Conservation (phyloP, 1,284 basidiomycete genomes). For the Cutaneotrichosporon sp. region DNA sequence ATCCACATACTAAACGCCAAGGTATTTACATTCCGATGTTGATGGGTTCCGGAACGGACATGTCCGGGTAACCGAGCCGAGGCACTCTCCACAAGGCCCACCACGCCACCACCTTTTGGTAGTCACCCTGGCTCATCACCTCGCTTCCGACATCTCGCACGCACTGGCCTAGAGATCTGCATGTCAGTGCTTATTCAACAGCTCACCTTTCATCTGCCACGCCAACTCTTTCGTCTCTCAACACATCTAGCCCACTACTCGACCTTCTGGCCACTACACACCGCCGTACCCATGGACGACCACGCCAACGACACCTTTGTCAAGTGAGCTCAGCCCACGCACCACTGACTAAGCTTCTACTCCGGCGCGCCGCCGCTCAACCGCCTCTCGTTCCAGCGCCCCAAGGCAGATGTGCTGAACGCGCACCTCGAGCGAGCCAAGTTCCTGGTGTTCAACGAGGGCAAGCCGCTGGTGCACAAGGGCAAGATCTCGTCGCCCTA, state of each 20-base stretch:
- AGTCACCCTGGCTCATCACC: background rate
- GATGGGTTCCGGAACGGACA: background rate
- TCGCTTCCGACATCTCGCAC: background rate
- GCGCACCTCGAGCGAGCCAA: slow-evolving; percentile 63
- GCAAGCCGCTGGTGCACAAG: slow-evolving; percentile 46
- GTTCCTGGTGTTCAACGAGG: slow-evolving; percentile 67
- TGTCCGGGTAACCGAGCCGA: background rate
- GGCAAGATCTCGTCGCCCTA: slow-evolving; percentile 57
- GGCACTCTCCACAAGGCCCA: too few species aligned
- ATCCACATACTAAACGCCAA: background rate
- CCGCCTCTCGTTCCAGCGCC: slow-evolving; percentile 78
- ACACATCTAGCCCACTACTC: background rate
- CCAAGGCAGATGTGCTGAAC: slow-evolving; percentile 69
- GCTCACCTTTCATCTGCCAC: background rate
- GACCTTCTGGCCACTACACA: background rate
- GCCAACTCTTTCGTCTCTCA: background rate
- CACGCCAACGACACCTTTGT: slow-evolving; percentile 4
- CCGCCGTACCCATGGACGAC: slow-evolving; percentile 1
- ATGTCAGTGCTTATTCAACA: background rate
- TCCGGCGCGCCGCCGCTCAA: slow-evolving; percentile 75
- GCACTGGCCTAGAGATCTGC: background rate
- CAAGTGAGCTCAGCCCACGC: background rate
- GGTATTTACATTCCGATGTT: background rate
- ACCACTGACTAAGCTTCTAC: slow-evolving; percentile 60
- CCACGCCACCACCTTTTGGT: background rate